A percentile compares a stretch with the other conserved stretches of the same genome.
Evolutionary conservation across 768 basidiomycete species (phyloP).

Genomic region (Lactarius sp.): DNA sequence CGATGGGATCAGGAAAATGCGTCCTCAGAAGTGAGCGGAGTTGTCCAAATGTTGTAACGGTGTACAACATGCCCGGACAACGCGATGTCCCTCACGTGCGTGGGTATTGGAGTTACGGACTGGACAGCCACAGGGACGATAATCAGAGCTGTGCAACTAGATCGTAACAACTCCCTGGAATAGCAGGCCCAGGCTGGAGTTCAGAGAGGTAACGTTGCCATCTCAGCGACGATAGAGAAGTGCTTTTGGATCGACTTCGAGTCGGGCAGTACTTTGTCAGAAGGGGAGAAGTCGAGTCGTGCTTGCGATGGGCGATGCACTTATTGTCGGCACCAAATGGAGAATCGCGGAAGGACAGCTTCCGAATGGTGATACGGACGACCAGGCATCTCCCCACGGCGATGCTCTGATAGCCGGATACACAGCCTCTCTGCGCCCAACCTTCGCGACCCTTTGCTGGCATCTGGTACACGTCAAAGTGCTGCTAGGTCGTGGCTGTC

Average conservation of each 20-base stretch:
- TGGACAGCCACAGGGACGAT: neutral
- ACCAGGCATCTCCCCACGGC: neutral
- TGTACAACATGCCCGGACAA: neutral
- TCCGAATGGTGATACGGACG: neutral
- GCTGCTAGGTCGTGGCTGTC: neutral
- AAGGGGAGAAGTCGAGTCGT: no score
- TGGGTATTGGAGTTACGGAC: neutral
- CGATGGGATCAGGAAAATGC: no score
- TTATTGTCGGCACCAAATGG: neutral
- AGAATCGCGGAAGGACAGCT: neutral
- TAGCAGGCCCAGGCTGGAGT: neutral
- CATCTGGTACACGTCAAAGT: neutral
- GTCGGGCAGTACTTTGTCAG: no score
- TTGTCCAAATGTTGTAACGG: no score
- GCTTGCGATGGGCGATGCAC: neutral
- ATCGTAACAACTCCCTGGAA: neutral
- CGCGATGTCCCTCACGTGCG: neutral
- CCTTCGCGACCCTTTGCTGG: neutral
- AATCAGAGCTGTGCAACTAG: neutral
- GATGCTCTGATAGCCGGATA: neutral
- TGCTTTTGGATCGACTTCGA: no score
- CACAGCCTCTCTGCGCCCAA: neutral
- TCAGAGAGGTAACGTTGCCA: neutral
- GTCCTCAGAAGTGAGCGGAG: no score
- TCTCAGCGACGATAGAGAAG: neutral